phyloP scores from a whole-genome alignment of 2,329 filamentous ascomycete species.

The Hansfordia pulvinata region DNA sequence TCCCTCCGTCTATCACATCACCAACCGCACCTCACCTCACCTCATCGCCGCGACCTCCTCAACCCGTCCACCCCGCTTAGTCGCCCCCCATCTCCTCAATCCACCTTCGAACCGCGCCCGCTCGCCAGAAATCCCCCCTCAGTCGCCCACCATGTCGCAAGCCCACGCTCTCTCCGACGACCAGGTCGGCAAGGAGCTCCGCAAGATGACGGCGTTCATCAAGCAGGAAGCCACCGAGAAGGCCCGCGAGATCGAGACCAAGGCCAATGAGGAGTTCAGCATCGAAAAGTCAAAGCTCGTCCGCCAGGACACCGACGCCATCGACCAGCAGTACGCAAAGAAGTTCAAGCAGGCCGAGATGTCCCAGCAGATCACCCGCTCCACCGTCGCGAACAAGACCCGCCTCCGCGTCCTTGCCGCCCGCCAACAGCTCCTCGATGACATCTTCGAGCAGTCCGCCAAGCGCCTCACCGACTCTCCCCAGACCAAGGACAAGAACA shows the following conservation, averaged over 20 bases:
- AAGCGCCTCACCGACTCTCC: conserved; percentile 54
- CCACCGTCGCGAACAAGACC: conserved; percentile 91
- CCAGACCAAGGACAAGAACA: conserved; percentile 54
- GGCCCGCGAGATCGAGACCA: conserved; percentile 92
- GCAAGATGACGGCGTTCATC: conserved; percentile 99
- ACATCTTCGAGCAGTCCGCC: conserved; percentile 71
- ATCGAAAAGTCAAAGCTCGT: conserved; percentile 99
- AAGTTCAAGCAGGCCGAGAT: conserved; percentile 98
- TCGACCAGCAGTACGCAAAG: conserved; percentile 90
- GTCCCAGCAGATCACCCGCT: conserved; percentile 97
- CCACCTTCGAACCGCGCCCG: conserved; percentile 6
- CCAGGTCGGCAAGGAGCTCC: conserved; percentile 96
- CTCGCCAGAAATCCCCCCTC: conserved; percentile 4
- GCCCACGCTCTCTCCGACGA: conserved; percentile 92
- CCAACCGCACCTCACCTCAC: not conserved
- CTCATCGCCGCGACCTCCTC: not conserved
- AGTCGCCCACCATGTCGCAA: conserved; percentile 65
- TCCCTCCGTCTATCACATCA: too few species aligned
- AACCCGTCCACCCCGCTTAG: not conserved
- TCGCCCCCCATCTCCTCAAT: not conserved
- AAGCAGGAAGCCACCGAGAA: conserved; percentile 96
- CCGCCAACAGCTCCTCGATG: conserved; percentile 81
- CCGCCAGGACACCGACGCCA: conserved; percentile 83
- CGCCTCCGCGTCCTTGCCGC: conserved; percentile 77
- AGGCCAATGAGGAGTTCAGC: conserved; percentile 97